phyloP scores from a whole-genome alignment of 352 stramenopile species.

The Globisporangium solare region DNA sequence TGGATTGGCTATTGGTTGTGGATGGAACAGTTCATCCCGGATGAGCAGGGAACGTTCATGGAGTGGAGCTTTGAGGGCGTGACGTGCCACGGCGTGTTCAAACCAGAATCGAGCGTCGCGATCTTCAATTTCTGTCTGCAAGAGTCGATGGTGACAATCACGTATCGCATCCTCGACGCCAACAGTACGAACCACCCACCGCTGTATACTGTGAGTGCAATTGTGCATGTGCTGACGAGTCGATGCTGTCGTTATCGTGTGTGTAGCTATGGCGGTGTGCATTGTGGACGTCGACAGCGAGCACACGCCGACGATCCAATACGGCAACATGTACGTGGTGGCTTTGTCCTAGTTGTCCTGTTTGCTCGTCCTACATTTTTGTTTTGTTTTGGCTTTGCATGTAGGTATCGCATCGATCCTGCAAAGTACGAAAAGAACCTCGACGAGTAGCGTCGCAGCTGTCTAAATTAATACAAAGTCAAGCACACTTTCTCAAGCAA shows the following conservation, averaged over 20 bases:
- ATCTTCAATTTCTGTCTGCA: constrained; percentile 84
- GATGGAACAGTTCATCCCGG: constrained; percentile 59
- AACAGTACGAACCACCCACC: constrained; percentile 44
- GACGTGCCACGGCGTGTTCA: constrained; percentile 81
- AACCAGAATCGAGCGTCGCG: constrained; percentile 68
- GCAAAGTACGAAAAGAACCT: constrained; percentile 62
- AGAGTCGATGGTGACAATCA: constrained; percentile 84
- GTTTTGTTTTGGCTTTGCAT: too few relatives aligned
- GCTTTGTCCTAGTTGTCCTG: neutral
- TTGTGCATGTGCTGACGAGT: neutral
- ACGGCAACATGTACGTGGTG: constrained; percentile 74
- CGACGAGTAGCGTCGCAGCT: constrained; percentile 21
- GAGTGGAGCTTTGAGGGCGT: constrained; percentile 85
- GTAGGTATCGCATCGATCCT: constrained; percentile 73
- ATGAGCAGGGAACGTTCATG: constrained; percentile 77
- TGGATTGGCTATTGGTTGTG: too few relatives aligned
- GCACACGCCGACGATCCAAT: constrained; percentile 77
- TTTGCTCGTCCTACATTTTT: too few relatives aligned
- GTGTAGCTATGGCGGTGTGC: constrained; percentile 73
- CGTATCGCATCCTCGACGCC: constrained; percentile 68
- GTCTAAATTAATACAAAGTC: too few relatives aligned
- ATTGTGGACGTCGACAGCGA: constrained; percentile 84
- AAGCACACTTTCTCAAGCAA: too few relatives aligned
- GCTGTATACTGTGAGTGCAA: too few relatives aligned
- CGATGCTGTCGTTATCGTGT: neutral